Base-by-base conservation (phyloP, 495 filamentous ascomycete species). In the Hamigera avellanea region DNA sequence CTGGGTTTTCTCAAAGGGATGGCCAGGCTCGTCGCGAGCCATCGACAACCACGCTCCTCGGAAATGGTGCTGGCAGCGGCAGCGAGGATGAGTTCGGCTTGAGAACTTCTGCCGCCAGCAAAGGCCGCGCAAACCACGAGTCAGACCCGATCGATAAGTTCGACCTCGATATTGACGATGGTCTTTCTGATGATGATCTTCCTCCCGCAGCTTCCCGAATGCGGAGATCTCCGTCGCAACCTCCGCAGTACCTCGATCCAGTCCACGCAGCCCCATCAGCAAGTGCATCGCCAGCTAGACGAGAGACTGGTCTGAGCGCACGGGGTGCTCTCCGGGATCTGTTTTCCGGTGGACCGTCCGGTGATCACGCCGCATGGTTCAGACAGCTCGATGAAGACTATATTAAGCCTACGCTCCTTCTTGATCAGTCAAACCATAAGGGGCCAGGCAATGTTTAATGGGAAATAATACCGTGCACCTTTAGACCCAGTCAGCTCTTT, bases 361-460 rank as follows among this genome's bases (percentile, higher is more conserved):
- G 94, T 26, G 93, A 98, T 54, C 88, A 94, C 33, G 83, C 82
- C 14, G 83, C 80, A 10, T 79, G 91, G 73, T 95, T 98, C 57
- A 78, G 78, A 39, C 89, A 95, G 57, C 61, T 98, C 36, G 91
- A 98, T 56, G 91, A 98, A 56, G 85, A 84, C 19, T 96, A 84
- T 57, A 93, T 98, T 56, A 98, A 98, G 67, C 91, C 91, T 8
- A 86, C 75, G 46, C 66, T 98, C 36, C 57, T 98, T 39, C 70
- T 98, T 26, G 89, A 96, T 64, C 78, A 78, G 45, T 68, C 64
- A 33, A 65, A 66, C 36, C 59, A 68, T 36, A 66, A 65, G 41
- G 64, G 62, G 0, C 59, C 62, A 4, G 64, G 62, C 8, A 61
- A 61, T 15, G 64, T 68, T 41, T 68, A 49, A 54, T 40, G 41